phyloP scores from a whole-genome alignment of 148 eudicot genomes.

The Silene uniflora region DNA sequence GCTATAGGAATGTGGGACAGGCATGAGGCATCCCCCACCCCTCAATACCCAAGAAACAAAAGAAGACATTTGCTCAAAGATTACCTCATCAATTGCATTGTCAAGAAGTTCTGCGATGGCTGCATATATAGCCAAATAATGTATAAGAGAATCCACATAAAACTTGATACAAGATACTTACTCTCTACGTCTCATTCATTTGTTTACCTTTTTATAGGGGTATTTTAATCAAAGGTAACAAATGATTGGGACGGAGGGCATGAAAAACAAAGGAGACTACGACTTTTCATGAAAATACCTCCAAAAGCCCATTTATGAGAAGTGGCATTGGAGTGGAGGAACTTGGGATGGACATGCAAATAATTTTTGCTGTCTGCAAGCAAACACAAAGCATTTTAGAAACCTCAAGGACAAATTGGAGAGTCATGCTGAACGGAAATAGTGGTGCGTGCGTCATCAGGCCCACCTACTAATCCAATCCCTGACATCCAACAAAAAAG shows the following conservation, averaged over 20 bases:
- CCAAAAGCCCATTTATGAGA: conserved; percentile 97
- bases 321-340: conserved; percentile 91
- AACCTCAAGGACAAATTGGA: conserved; percentile 1
- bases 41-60: background rate
- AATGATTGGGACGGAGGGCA: no score
- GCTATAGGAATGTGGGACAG: background rate
- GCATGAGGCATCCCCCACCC: background rate
- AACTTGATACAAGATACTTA: background rate
- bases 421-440: background rate
- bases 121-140: conserved; percentile 31
- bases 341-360: conserved; percentile 77
- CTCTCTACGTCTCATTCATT: no score
- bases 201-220: no score
- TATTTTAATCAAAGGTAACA: no score
- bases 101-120: conserved; percentile 95
- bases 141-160: background rate
- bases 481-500: background rate
- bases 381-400: conserved; percentile 1
- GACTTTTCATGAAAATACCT: conserved; percentile 38
- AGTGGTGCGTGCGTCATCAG: conserved; percentile 2
- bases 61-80: background rate
- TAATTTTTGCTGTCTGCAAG: conserved; percentile 51
- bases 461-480: no score
- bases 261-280: background rate
- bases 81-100: conserved; percentile 93